Base-by-base conservation (phyloP, 2,329 filamentous ascomycete genomes). In the Ophiosphaerella narmari region DNA sequence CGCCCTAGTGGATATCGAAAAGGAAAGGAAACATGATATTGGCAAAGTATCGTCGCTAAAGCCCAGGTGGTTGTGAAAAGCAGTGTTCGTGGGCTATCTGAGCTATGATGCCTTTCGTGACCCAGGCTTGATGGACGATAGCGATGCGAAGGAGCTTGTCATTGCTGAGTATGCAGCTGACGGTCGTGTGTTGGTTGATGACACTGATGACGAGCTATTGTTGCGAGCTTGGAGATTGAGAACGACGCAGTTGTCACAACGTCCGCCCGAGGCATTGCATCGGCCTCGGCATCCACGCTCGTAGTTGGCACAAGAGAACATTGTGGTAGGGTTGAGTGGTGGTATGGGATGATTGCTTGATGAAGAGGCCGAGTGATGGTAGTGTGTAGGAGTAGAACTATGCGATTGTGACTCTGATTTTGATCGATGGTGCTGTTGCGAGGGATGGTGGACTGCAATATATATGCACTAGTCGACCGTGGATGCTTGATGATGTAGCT, bases 271-370 rank as follows among this genome's bases (percentile, higher is more conserved):
- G 38, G 54, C 44, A 54, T 75, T 75, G 70, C 70, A 74, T 48
- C 73, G 73, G 46, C 73, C 73, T 39, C 73, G 70, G 71, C 73
- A 75, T 59, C 73, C 73, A 26, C 73, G 72, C 55, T 75, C 73
- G 70, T 75, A 75, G 68, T 75, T 75, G 66, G 70, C 67, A 59
- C 73, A 75, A 37, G 73, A 75, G 71, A 74, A 75, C 73, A 75
- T 75, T 49, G 43, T 70, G 66, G 38, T 43, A 42, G 57, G 16
- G 13, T 7, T 21, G 18, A 21, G 18, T 21, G 18, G 18, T 5
- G 18, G 18, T 21, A 21, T 21, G 18, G 26, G 7, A 29, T 7
- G 34, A 18, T 37, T 32, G 36, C 18, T 38, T 12, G 36, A 38
- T 12, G 9, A 18, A 18, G 16, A 18, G 16, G 14, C 9, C 21